phyloP scores from a whole-genome alignment of 176 grass and related monocot species.

The Hsuehochloa calcarea region DNA sequence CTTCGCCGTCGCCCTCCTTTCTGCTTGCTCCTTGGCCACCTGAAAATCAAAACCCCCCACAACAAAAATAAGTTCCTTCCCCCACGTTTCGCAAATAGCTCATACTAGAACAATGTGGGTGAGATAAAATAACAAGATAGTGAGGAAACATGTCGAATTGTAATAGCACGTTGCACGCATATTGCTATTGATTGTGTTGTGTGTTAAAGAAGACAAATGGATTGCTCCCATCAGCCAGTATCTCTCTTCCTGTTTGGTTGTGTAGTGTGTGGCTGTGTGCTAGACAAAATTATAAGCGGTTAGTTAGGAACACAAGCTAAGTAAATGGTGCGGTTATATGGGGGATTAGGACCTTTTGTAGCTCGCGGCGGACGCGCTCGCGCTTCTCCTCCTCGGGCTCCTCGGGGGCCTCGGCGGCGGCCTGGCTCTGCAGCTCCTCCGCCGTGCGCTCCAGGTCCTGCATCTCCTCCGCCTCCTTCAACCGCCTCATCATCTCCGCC shows the following conservation, averaged over 20 bases:
- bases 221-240: no score
- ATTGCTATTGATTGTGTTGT: no score
- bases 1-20: slow-evolving; percentile 71
- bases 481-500: slow-evolving; percentile 51
- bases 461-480: slow-evolving; percentile 92
- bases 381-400: slow-evolving; percentile 96
- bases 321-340: background rate
- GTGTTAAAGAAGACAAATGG: no score
- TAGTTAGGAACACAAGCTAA: background rate
- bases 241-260: background rate
- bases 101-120: background rate
- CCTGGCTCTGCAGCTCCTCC: slow-evolving; percentile 71
- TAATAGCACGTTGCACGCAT: background rate
- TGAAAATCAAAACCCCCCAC: slow-evolving; percentile 24
- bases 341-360: slow-evolving; percentile 59
- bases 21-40: slow-evolving; percentile 90
- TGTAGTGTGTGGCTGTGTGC: background rate
- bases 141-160: background rate
- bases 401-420: slow-evolving; percentile 40
- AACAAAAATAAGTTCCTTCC: background rate
- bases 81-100: background rate
- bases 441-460: slow-evolving; percentile 86
- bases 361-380: slow-evolving; percentile 83
- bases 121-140: background rate
- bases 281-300: background rate